These are phyloP conservation scores for Epichloe amarillans DNA, from an alignment of 2,329 filamentous ascomycete genomes.

Conservation along the genomic window DNA sequence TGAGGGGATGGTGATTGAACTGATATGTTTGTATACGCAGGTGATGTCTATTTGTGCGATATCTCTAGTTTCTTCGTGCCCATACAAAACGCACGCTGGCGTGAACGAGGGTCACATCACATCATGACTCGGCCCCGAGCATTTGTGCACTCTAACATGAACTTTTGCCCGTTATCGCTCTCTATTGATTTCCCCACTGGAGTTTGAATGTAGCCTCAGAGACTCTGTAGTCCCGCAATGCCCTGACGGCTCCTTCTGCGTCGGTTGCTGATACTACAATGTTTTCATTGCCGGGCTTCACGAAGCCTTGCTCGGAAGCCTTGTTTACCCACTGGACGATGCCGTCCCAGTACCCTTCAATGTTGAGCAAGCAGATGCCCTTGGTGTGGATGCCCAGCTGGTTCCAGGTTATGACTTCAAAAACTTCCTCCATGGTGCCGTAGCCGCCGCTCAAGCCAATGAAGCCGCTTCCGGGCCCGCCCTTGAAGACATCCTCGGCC, in stretches of 20 bases:
- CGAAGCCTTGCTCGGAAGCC: slow-evolving; percentile 64
- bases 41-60: neutral
- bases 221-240: slow-evolving; percentile 60
- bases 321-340: slow-evolving; percentile 69
- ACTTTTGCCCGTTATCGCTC: neutral
- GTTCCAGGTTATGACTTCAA: slow-evolving; percentile 88
- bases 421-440: slow-evolving; percentile 91
- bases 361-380: slow-evolving; percentile 71
- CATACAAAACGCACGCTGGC: neutral
- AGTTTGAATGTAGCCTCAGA: slow-evolving; percentile 66
- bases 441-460: slow-evolving; percentile 81
- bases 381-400: slow-evolving; percentile 82
- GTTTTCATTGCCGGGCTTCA: slow-evolving; percentile 52
- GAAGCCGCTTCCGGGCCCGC: slow-evolving; percentile 76
- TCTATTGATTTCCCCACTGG: slow-evolving; percentile 60
- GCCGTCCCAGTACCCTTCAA: slow-evolving; percentile 86
- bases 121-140: neutral
- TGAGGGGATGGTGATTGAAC: neutral
- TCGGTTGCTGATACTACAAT: slow-evolving; percentile 69
- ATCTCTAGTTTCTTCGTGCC: neutral
- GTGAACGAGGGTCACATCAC: neutral
- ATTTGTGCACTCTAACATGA: neutral
- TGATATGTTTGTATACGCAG: too few relatives aligned
- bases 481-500: slow-evolving; percentile 73
- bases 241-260: slow-evolving; percentile 57